Conservation (phyloP, 352 stramenopile species). For the Phytophthora niederhauseri region DNA sequence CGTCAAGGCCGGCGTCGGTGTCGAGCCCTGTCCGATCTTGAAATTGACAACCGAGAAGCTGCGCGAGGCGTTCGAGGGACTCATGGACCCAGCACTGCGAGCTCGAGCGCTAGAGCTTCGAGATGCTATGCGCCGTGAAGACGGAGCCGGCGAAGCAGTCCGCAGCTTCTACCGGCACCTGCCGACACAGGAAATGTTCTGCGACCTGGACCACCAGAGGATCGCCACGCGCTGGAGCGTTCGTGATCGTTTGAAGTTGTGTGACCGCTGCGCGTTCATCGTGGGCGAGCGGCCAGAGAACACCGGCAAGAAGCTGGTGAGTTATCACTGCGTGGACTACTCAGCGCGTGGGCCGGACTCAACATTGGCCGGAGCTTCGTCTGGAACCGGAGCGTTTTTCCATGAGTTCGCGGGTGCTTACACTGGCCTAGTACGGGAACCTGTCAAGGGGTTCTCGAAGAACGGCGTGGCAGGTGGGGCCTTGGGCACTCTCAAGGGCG, state of each 20-base stretch:
- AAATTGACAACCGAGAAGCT: constrained; percentile 81
- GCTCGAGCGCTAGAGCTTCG: constrained; percentile 50
- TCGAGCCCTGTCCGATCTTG: constrained; percentile 78
- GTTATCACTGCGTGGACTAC: constrained; percentile 60
- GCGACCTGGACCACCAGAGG: constrained; percentile 49
- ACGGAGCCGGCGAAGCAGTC: constrained; percentile 79
- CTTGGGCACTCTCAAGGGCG: constrained; percentile 25
- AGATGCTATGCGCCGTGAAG: constrained; percentile 67
- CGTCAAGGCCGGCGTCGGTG: constrained; percentile 73
- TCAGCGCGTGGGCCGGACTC: constrained; percentile 45
- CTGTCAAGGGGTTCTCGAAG: constrained; percentile 20
- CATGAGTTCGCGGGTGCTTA: constrained; percentile 44
- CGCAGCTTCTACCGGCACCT: constrained; percentile 82
- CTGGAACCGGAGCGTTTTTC: constrained; percentile 9
- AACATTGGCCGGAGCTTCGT: constrained; percentile 14
- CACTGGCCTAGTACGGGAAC: constrained; percentile 41
- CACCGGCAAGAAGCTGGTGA: constrained; percentile 33
- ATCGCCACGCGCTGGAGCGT: constrained; percentile 56
- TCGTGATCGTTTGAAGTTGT: constrained; percentile 53
- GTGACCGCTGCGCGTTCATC: constrained; percentile 51
- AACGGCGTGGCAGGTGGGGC: constrained; percentile 20
- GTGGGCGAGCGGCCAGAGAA: constrained; percentile 48
- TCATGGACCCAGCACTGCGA: constrained; percentile 50
- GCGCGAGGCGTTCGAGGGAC: constrained; percentile 56
- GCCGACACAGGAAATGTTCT: constrained; percentile 85